Conservation (phyloP, 371 early-diverging fungal species). For the Circinella minor region DNA sequence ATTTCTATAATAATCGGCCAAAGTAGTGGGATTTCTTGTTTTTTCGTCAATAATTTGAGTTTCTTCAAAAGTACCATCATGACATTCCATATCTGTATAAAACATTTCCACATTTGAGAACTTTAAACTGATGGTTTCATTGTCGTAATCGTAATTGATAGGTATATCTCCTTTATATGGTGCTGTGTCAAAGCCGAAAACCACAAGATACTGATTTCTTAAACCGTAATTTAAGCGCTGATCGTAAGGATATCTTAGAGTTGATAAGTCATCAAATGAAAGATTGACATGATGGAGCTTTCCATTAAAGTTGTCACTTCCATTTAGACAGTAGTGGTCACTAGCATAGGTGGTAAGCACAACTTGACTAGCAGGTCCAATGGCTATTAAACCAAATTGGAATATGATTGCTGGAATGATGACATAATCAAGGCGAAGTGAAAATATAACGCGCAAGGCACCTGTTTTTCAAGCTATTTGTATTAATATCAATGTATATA, state of each 20-base stretch:
- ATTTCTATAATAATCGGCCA: conserved; percentile 1
- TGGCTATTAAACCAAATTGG: conserved; percentile 28
- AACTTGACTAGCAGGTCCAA: conserved; percentile 30
- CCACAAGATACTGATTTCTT: not conserved
- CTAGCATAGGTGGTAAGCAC: conserved; percentile 9
- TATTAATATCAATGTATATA: no score
- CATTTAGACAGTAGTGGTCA: not conserved
- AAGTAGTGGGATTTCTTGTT: conserved; percentile 1
- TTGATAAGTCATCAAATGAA: not conserved
- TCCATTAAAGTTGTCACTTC: not conserved
- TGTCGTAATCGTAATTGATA: not conserved
- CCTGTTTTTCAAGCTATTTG: conserved; percentile 7
- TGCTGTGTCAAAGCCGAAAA: not conserved
- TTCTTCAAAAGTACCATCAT: conserved; percentile 3
- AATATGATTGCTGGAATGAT: conserved; percentile 28
- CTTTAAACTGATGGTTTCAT: not conserved
- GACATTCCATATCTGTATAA: conserved; percentile 5
- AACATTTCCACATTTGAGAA: conserved; percentile 10
- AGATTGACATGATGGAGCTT: not conserved
- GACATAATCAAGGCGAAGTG: conserved; percentile 23
- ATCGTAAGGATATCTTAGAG: not conserved
- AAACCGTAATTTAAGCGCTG: conserved; percentile 6
- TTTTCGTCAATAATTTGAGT: conserved; percentile 1
- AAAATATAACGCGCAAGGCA: conserved; percentile 15
- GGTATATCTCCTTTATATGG: not conserved